These are phyloP conservation scores for Linum trigynum DNA, from an alignment of 345 rosid species.

Conservation along the genomic window DNA sequence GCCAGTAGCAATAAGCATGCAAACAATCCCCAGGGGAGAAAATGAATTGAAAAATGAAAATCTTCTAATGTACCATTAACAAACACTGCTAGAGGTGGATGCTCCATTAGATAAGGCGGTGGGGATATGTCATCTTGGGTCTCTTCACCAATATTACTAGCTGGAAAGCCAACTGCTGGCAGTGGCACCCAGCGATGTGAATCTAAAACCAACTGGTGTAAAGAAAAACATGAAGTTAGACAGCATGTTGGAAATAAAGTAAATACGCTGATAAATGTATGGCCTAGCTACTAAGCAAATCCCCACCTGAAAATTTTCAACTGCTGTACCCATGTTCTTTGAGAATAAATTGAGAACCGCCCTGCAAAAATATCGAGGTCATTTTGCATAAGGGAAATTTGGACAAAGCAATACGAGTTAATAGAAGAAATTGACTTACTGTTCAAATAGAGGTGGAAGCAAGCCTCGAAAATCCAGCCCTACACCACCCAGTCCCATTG, in stretches of 20 bases:
- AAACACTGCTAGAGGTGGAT: conserved; percentile 96
- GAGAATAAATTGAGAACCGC: conserved; percentile 85
- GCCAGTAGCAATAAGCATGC: background rate
- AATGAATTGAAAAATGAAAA: conserved; percentile 3
- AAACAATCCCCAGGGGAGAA: background rate
- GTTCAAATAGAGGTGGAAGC: conserved; percentile 90
- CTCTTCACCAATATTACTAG: conserved; percentile 49
- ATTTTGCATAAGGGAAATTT: conserved; percentile 5
- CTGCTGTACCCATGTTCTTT: conserved; percentile 72
- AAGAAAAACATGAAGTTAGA: conserved; percentile 24
- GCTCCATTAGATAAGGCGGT: conserved; percentile 91
- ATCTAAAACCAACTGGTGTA: conserved; percentile 78
- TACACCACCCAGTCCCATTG: conserved; percentile 93
- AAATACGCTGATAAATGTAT: background rate
- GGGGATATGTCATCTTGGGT: conserved; percentile 86
- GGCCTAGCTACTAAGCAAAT: background rate
- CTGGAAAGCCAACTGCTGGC: conserved; percentile 78
- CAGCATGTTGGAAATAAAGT: background rate
- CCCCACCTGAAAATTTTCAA: conserved; percentile 79
- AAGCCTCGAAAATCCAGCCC: conserved; percentile 93
- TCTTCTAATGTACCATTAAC: conserved; percentile 48
- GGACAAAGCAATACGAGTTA: background rate
- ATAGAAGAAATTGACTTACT: conserved; percentile 32
- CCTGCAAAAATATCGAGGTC: conserved; percentile 37
- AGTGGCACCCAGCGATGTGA: conserved; percentile 96